Conservation (phyloP, 2,329 filamentous ascomycete species). For the Elsinoe australis region DNA sequence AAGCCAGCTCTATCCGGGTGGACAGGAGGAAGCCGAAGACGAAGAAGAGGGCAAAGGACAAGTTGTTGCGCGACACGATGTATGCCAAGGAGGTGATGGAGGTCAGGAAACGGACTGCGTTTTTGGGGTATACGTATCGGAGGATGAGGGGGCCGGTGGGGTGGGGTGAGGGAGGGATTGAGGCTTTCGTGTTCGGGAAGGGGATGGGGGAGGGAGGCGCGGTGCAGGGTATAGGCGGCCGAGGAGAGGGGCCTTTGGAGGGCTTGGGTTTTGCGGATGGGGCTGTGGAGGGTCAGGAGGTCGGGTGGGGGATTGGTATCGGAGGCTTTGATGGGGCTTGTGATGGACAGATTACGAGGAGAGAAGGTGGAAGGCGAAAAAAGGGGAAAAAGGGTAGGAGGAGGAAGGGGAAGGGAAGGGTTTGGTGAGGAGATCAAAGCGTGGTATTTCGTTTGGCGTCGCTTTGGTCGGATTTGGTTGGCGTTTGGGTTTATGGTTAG, state of each 20-base stretch:
- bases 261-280: neutral
- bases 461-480: too few species aligned
- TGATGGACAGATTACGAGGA: neutral
- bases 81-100: slow-evolving; percentile 64
- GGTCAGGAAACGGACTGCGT: slow-evolving; percentile 72
- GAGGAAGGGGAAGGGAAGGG: neutral
- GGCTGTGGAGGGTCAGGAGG: neutral
- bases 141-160: slow-evolving; percentile 33
- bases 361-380: neutral
- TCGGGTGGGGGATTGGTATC: neutral
- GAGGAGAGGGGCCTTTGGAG: too few species aligned
- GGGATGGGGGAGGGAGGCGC: too few species aligned
- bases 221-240: too few species aligned
- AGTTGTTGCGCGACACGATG: slow-evolving; percentile 65
- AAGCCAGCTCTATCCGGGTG: too few species aligned
- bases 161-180: slow-evolving; percentile 5
- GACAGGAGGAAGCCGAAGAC: slow-evolving; percentile 48
- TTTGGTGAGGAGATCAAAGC: too few species aligned
- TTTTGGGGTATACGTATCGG: slow-evolving; percentile 83
- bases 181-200: too few species aligned
- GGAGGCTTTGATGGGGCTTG: slow-evolving; percentile 3
- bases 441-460: too few species aligned
- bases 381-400: neutral
- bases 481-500: too few species aligned
- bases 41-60: slow-evolving; percentile 74